Evolutionary conservation across 176 grass and related monocot genomes (phyloP), one percentile per base, ranked within the genome.

Genomic region (Zea luxurians): DNA sequence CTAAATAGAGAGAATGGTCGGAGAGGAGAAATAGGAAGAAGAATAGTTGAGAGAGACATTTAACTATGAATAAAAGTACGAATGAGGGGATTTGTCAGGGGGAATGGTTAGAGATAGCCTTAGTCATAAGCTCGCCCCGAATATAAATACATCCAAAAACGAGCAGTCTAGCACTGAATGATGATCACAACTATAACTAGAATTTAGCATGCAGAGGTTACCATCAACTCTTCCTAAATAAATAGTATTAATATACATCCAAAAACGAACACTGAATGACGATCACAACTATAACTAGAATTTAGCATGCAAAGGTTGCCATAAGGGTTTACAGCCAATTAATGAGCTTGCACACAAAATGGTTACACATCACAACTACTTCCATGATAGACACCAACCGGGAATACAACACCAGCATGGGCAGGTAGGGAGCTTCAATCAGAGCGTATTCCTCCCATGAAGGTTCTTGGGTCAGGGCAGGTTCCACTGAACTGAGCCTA

Each of bases 401-500:
- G 48, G 36, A 35, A 45, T 35, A 35, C 8, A 65, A 42, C 27
- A 42, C 13, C 10, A 76, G 40, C 45, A 47, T 48, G 53, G 16
- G 6, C 18, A n/a, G n/a, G 15, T 40, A 61, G 16, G 3, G 46
- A 45, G 20, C 17, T 60, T 91, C 74, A 89, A 70, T 91, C 86
- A 1, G 63, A 85, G 69, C 76, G 83, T 13, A 92, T 89, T n/a
- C 91, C 95, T 13, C 91, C 91, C 95, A 97, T 94, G 87, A 97
- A 97, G 42, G 89, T 94, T 79, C 91, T 92, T 55, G 91, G 95
- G 34, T 97, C 95, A 75, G 95, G 95, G 82, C 95, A 97, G 52
- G 21, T 88, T 66, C 95, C 91, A 52, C 48, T 88, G 71, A 97
- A 97, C 64, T 94, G 95, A 36, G 95, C 95, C 64, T 94, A 87